These are phyloP conservation scores for Canavalia ensiformis DNA, from an alignment of 306 rosid species.

Conservation along the genomic window DNA sequence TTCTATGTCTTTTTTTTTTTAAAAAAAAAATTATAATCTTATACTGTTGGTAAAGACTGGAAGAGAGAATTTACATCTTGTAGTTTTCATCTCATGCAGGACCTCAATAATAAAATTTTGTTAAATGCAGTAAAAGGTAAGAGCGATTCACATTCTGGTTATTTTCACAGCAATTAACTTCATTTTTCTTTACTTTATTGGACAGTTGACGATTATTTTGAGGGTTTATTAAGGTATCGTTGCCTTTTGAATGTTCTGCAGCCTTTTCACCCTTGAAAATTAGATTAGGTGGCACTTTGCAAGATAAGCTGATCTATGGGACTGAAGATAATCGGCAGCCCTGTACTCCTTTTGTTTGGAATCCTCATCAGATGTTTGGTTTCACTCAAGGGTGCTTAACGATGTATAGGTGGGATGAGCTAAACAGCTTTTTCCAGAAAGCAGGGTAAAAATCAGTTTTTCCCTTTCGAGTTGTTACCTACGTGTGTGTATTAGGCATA, in stretches of 20 bases:
- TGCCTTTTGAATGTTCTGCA: slow-evolving; percentile 58
- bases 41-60: slow-evolving; percentile 14
- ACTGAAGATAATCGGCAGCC: slow-evolving; percentile 63
- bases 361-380: slow-evolving; percentile 63
- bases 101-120: slow-evolving; percentile 71
- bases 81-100: slow-evolving; percentile 62
- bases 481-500: slow-evolving; percentile 9
- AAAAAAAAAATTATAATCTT: neutral
- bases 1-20: neutral
- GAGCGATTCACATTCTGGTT: slow-evolving; percentile 9
- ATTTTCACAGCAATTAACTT: slow-evolving; percentile 29
- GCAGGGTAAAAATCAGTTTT: slow-evolving; percentile 69
- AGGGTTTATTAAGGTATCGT: slow-evolving; percentile 20
- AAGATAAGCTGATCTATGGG: slow-evolving; percentile 81
- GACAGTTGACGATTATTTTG: neutral
- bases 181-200: neutral
- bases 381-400: slow-evolving; percentile 87
- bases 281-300: slow-evolving; percentile 90
- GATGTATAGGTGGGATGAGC: slow-evolving; percentile 88
- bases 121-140: slow-evolving; percentile 89
- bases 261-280: slow-evolving; percentile 92
- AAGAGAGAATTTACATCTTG: slow-evolving; percentile 30
- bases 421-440: slow-evolving; percentile 78
- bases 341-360: slow-evolving; percentile 67
- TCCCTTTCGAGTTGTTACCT: slow-evolving; percentile 8